These are phyloP conservation scores for Ophiocordyceps camponoti-floridani DNA, from an alignment of 2,329 filamentous ascomycete species.

Conservation along the genomic window DNA sequence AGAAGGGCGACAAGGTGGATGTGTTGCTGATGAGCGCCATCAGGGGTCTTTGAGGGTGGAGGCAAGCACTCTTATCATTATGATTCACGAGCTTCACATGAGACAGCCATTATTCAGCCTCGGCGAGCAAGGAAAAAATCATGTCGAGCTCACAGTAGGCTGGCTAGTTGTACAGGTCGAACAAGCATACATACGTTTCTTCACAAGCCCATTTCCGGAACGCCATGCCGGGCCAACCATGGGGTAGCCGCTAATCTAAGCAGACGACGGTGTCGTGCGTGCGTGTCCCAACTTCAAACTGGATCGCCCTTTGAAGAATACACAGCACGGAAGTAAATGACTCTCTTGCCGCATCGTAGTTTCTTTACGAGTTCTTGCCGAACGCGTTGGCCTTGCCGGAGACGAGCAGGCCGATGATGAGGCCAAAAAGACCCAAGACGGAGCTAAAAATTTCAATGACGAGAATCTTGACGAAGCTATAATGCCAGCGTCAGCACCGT, in stretches of 20 bases:
- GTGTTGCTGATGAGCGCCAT: constrained; percentile 58
- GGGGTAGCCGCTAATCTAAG: constrained; percentile 15
- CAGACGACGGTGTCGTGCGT: constrained; percentile 5
- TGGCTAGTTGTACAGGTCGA: constrained; percentile 16
- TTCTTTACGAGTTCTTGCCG: constrained; percentile 2
- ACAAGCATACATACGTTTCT: constrained; percentile 7
- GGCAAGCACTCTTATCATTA: neutral
- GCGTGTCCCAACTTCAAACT: neutral
- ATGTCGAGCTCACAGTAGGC: constrained; percentile 10
- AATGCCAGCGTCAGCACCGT: neutral
- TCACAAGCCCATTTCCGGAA: constrained; percentile 19
- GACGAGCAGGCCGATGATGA: constrained; percentile 85
- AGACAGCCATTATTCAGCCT: neutral
- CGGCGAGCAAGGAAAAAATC: constrained; percentile 3
- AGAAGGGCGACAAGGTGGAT: constrained; percentile 53
- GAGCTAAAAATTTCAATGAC: constrained; percentile 99
- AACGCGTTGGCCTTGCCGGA: constrained; percentile 52
- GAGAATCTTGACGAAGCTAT: constrained; percentile 91
- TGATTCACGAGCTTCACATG: neutral
- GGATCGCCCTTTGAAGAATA: neutral
- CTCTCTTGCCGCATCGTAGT: no score
- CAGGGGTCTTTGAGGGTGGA: constrained; percentile 5
- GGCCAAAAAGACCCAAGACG: constrained; percentile 84
- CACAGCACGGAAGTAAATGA: no score
- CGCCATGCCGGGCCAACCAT: constrained; percentile 13